Percentiles rank a stretch among this genome's conserved stretches.
phyloP scores from a whole-genome alignment of 148 eudicot species.

The Chenopodium formosanum region DNA sequence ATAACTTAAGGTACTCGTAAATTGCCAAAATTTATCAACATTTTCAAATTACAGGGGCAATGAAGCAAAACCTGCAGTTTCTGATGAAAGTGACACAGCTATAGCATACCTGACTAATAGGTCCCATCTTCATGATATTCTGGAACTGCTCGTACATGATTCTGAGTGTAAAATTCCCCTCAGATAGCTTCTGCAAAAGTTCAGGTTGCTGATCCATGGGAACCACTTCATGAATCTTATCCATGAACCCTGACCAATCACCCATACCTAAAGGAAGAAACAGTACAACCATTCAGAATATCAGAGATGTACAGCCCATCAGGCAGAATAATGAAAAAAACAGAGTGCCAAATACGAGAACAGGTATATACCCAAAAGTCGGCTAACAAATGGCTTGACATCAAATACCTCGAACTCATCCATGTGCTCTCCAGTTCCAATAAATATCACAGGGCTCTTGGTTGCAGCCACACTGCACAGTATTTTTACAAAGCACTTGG shows the following conservation, averaged over 20 bases:
- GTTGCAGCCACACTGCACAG: slow-evolving; percentile 92
- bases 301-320: not conserved
- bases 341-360: slow-evolving; percentile 2
- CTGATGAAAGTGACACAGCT: slow-evolving; percentile 10
- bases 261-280: slow-evolving; percentile 71
- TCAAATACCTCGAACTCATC: slow-evolving; percentile 98
- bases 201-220: slow-evolving; percentile 99
- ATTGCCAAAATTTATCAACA: not conserved
- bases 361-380: slow-evolving; percentile 72
- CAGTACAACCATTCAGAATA: not conserved
- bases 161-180: slow-evolving; percentile 88
- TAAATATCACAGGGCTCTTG: slow-evolving; percentile 95
- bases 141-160: slow-evolving; percentile 98
- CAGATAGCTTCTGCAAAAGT: slow-evolving; percentile 94
- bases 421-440: slow-evolving; percentile 99
- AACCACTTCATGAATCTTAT: slow-evolving; percentile 94
- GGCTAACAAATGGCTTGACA: slow-evolving; percentile 97
- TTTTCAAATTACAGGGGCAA: not conserved
- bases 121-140: slow-evolving; percentile 94
- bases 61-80: not conserved
- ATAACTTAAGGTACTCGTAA: not conserved
- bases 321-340: not conserved
- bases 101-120: slow-evolving; percentile 82
- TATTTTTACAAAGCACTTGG: not conserved
- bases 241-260: slow-evolving; percentile 97